Evolutionary conservation across 805 yeast genomes (phyloP).

Genomic region (Lipomyces yamanashiensis): DNA sequence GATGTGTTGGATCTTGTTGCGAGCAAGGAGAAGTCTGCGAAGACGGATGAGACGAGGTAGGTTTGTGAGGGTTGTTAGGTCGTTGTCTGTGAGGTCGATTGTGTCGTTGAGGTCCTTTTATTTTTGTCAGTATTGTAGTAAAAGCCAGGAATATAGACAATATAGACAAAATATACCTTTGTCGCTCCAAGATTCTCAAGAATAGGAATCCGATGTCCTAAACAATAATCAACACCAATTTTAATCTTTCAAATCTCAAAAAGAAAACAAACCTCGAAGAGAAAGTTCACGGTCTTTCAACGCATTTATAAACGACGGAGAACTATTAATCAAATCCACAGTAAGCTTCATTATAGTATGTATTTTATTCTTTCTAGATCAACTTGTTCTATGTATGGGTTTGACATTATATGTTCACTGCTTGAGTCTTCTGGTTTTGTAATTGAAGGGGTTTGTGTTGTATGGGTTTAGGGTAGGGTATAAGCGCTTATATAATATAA

Average conservation of each 20-base stretch:
- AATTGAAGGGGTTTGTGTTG: no score
- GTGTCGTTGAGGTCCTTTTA: constrained; percentile 56
- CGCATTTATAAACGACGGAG: constrained; percentile 57
- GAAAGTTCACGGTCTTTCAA: constrained; percentile 50
- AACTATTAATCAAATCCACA: constrained; percentile 53
- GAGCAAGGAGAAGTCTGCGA: constrained; percentile 62
- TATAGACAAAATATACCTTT: constrained; percentile 23
- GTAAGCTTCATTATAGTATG: constrained; percentile 59
- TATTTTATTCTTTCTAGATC: no score
- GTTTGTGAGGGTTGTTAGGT: constrained; percentile 58
- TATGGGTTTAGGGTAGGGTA: no score
- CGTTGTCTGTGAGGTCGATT: constrained; percentile 79
- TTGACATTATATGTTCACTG: no score
- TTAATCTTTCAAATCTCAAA: neutral
- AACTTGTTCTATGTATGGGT: no score
- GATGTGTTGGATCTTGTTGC: constrained; percentile 60
- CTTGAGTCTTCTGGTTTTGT: no score
- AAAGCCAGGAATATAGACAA: no score
- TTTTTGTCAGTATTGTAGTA: no score
- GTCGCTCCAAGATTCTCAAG: constrained; percentile 53
- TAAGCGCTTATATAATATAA: no score
- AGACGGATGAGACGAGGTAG: constrained; percentile 53
- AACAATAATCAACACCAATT: neutral
- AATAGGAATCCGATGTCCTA: constrained; percentile 47
- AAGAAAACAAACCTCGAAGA: constrained; percentile 45